Conservation (phyloP, 31 red algal species). For the Endocladia muricata region DNA sequence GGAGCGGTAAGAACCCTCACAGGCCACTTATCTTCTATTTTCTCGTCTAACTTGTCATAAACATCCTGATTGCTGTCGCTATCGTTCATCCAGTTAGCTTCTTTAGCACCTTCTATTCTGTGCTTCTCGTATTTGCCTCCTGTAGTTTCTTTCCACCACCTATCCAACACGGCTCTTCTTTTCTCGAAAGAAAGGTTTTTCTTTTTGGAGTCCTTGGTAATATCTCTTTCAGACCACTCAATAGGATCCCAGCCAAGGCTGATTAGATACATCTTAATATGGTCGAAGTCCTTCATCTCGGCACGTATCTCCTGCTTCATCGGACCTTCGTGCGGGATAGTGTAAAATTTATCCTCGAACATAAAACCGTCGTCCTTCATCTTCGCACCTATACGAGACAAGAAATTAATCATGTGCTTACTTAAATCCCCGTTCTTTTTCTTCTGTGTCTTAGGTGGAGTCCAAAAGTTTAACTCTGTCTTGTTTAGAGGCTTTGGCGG, state of each 20-base stretch:
- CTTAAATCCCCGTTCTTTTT: not conserved
- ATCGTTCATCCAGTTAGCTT: too few species aligned
- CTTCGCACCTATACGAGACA: not conserved
- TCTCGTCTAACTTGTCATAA: too few species aligned
- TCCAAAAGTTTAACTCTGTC: not conserved
- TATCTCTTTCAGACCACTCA: not conserved
- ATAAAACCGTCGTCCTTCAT: not conserved
- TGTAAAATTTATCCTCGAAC: not conserved
- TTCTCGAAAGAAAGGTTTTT: too few species aligned
- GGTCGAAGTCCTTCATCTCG: not conserved
- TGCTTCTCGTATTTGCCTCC: too few species aligned
- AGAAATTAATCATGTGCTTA: not conserved
- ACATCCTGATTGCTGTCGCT: too few species aligned
- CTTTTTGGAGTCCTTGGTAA: not conserved
- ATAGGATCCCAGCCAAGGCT: not conserved
- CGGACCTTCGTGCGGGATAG: not conserved
- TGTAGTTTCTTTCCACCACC: too few species aligned
- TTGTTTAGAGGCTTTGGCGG: not conserved
- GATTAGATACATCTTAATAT: conserved; percentile 1
- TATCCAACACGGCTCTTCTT: too few species aligned
- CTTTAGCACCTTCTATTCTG: too few species aligned
- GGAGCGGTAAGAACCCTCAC: too few species aligned
- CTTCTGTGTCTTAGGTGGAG: not conserved
- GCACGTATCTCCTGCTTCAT: not conserved
- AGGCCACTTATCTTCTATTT: too few species aligned